A percentile compares a stretch with the other conserved stretches of the same genome.
Evolutionary conservation across 2,329 filamentous ascomycete species (phyloP).

Genomic region (Pestalotiopsis sp.): DNA sequence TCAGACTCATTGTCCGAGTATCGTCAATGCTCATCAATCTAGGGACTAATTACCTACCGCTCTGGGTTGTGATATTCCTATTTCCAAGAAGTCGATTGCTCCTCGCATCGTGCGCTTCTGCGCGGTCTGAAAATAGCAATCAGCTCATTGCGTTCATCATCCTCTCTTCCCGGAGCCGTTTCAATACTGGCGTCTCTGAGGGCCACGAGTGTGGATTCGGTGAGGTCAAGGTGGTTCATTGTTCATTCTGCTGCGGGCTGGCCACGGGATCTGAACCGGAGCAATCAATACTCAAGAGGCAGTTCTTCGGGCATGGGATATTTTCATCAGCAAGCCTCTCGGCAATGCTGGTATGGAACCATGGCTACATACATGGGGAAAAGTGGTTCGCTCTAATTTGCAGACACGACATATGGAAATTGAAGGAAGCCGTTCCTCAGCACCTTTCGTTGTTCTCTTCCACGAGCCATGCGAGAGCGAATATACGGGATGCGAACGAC

Average conservation of each 20-base stretch:
- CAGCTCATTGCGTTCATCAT: background rate
- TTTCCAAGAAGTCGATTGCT: background rate
- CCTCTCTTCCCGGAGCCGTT: background rate
- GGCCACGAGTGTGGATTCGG: background rate
- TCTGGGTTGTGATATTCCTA: conserved; percentile 9
- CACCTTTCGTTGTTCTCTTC: background rate
- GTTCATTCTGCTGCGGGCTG: background rate
- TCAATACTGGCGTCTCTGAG: background rate
- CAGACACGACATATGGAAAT: background rate
- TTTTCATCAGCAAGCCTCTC: background rate
- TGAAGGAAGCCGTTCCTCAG: background rate
- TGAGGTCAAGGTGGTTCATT: conserved; percentile 4
- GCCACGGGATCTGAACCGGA: background rate
- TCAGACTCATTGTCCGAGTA: background rate
- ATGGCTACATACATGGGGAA: background rate
- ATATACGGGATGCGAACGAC: background rate
- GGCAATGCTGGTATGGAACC: background rate
- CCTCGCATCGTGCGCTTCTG: background rate
- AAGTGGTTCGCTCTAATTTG: background rate
- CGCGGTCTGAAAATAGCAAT: conserved; percentile 1
- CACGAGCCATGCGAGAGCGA: background rate
- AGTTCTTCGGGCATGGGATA: background rate
- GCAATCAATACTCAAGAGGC: background rate
- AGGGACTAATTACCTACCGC: conserved; percentile 2
- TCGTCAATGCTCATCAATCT: background rate